These are phyloP conservation scores for Sclerotinia borealis DNA, from an alignment of 2,329 filamentous ascomycete species.

Conservation along the genomic window DNA sequence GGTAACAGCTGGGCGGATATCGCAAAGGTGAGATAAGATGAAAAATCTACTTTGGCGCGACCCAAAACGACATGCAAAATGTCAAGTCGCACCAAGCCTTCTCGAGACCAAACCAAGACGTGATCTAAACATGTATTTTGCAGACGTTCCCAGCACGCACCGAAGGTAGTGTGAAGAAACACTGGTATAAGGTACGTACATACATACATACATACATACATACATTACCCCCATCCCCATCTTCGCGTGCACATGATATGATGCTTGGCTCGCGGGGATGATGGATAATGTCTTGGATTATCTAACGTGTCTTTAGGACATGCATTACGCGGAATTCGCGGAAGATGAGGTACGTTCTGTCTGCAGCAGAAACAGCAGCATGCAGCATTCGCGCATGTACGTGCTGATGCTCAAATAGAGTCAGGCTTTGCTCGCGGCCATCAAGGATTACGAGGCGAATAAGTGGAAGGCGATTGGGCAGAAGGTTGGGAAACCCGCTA, in stretches of 20 bases:
- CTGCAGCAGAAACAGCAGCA: no score
- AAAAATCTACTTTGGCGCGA: background rate
- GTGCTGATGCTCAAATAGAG: constrained; percentile 31
- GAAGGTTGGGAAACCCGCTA: constrained; percentile 96
- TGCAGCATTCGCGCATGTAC: constrained; percentile 12
- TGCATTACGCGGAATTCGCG: constrained; percentile 98
- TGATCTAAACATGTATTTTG: constrained; percentile 14
- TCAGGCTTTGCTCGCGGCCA: constrained; percentile 73
- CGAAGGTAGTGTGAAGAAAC: constrained; percentile 97
- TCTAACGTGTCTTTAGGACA: constrained; percentile 56
- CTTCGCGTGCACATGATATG: background rate
- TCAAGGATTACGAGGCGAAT: constrained; percentile 97
- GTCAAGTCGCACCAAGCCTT: constrained; percentile 12
- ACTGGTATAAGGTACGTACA: constrained; percentile 85
- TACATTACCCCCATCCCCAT: background rate
- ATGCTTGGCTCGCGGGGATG: constrained; percentile 7
- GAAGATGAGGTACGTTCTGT: constrained; percentile 74
- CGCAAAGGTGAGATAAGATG: constrained; percentile 64
- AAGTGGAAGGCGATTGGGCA: constrained; percentile 98
- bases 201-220: no score
- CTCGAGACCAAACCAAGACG: constrained; percentile 10
- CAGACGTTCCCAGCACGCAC: constrained; percentile 89
- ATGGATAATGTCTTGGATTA: background rate
- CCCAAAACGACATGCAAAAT: background rate
- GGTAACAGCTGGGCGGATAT: constrained; percentile 97